These are phyloP conservation scores for Lasiodiplodia gonubiensis DNA, from an alignment of 2,329 filamentous ascomycete species.

Conservation along the genomic window DNA sequence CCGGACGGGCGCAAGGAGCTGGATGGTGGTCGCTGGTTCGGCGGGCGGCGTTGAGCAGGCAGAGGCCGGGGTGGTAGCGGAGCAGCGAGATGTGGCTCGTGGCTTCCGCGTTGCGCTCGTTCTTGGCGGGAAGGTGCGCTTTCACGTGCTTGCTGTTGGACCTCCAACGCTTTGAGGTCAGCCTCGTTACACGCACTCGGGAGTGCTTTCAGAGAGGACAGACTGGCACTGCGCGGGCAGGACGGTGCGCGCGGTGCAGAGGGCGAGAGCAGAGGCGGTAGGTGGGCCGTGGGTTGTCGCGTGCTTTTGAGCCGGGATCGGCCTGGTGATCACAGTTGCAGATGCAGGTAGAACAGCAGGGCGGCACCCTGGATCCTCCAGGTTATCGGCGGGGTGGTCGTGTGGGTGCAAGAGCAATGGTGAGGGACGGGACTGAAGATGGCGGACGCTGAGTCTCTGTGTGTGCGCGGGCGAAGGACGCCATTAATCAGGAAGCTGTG, in stretches of 20 bases:
- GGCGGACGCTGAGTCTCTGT: constrained; percentile 16
- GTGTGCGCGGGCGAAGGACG: constrained; percentile 12
- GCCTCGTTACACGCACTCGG: neutral
- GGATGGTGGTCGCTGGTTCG: constrained; percentile 8
- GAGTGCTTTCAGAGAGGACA: constrained; percentile 12
- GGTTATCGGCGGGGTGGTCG: constrained; percentile 13
- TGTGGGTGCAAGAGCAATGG: neutral
- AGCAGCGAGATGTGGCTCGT: constrained; percentile 27
- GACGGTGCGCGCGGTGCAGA: constrained; percentile 21
- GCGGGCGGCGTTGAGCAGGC: constrained; percentile 5
- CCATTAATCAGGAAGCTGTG: constrained; percentile 26
- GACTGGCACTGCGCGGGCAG: constrained; percentile 23
- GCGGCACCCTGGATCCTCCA: constrained; percentile 23
- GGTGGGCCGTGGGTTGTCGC: constrained; percentile 27
- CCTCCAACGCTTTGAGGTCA: neutral
- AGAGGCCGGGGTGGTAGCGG: constrained; percentile 21
- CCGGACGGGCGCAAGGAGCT: constrained; percentile 13
- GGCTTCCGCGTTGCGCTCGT: constrained; percentile 23
- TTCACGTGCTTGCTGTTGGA: constrained; percentile 23
- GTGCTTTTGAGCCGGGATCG: constrained; percentile 29
- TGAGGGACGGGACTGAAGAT: neutral
- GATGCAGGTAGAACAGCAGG: constrained; percentile 24
- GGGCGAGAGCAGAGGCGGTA: constrained; percentile 19
- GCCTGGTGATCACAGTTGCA: constrained; percentile 21
- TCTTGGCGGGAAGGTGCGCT: constrained; percentile 21